Evolutionary conservation across 2,329 filamentous ascomycete genomes (phyloP), one percentile per base, ranked within the genome.

Genomic region (Sodiomyces alkalinus): DNA sequence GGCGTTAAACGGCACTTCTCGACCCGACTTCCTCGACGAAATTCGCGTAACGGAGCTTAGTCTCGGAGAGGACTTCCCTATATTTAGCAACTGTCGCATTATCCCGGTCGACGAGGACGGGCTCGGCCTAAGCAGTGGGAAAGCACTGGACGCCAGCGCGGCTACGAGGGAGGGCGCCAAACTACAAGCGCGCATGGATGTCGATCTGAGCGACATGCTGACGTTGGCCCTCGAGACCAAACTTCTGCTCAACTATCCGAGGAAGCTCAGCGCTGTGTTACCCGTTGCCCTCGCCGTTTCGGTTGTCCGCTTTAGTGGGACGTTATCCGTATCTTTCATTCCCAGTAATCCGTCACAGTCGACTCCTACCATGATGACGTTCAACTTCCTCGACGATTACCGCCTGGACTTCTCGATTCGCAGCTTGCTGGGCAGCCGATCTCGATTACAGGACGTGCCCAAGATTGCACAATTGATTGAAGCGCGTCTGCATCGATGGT

Each of bases 71-170:
- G 90, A 98, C 44, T 98, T 96, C 39, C 90, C 90, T 17, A 98
- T 98, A 29, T 92, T 98, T 52, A 94, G 86, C 59, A 98, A 98
- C 52, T 96, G 90, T 47, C 74, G 90, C 33, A 80, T 98, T 31
- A 94, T 94, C 35, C 83, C 86, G 3, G 81, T 94, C 0, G 77
- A 82, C 42, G 80, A 87, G 41, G 78, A 86, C 50, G 79, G 78
- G 1, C 52, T 75, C 19, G 63, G 57, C 24, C 56, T 76, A 19
- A 64, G 56, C 31, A 49, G 51, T 16, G 58, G 62, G 11, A 60
- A 56, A 37, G 60, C 56, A n/a, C 60, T 68, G 23, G 61, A 68
- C 33, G 55, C 61, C 4, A 60, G 58, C 28, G 62, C 55, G 26
- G 65, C 64, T 13, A 62, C 60, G 10, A 57, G 64, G 33, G 66